phyloP scores from a whole-genome alignment of 306 rosid species.

The Psophocarpus tetragonolobus region DNA sequence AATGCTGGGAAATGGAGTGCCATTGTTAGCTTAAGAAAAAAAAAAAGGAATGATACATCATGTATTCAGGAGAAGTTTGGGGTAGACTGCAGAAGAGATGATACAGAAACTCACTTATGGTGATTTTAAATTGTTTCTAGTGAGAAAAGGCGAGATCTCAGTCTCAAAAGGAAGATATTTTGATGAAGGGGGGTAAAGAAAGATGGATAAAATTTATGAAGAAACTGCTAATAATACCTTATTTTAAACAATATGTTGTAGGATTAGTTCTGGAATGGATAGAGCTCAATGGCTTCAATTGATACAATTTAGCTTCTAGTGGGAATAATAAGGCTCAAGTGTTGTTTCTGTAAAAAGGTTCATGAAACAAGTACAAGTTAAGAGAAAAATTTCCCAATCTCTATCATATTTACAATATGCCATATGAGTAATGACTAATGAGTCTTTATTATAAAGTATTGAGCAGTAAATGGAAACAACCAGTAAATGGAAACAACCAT shows the following conservation, averaged over 20 bases:
- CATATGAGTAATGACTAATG: too few relatives aligned
- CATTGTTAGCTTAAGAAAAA: not conserved
- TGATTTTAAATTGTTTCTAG: not conserved
- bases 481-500: too few relatives aligned
- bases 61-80: conserved; percentile 4
- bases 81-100: not conserved
- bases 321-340: not conserved
- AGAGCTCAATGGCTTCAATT: not conserved
- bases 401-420: too few relatives aligned
- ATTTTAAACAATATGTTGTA: not conserved
- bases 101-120: not conserved
- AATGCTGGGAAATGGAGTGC: not conserved
- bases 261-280: not conserved
- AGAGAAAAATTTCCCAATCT: too few relatives aligned
- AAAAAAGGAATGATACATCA: not conserved
- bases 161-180: not conserved
- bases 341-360: too few relatives aligned
- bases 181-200: not conserved
- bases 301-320: not conserved
- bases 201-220: not conserved
- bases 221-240: not conserved
- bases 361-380: too few relatives aligned
- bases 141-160: not conserved
- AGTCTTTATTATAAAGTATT: too few relatives aligned
- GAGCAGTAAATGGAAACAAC: too few relatives aligned